Evolutionary conservation across 192 early-diverging fungal species (phyloP).

Genomic region (Rhizophagus clarus): DNA sequence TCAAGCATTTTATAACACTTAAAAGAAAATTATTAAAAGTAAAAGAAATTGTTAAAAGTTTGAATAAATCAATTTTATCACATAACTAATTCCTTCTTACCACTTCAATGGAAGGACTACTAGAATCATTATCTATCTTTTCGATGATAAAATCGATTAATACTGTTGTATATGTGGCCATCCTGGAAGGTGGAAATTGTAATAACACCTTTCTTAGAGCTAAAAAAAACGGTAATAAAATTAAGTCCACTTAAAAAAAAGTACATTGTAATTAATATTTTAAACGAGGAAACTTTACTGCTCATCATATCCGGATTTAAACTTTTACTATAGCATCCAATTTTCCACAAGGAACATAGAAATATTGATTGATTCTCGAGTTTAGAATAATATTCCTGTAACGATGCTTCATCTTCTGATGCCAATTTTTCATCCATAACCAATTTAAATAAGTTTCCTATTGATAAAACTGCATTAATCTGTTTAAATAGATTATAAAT

Average conservation of each 20-base stretch:
- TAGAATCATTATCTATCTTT: conserved; percentile 35
- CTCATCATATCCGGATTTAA: conserved; percentile 9
- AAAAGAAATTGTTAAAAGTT: not conserved
- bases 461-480: conserved; percentile 5
- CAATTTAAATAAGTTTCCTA: conserved; percentile 11
- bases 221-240: conserved; percentile 14
- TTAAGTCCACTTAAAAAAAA: not conserved
- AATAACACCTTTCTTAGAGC: conserved; percentile 68
- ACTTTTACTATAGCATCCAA: conserved; percentile 45
- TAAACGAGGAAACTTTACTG: not conserved
- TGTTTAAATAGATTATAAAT: not conserved
- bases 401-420: conserved; percentile 14
- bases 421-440: not conserved
- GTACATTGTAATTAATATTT: not conserved
- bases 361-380: conserved; percentile 65
- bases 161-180: conserved; percentile 68
- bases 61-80: not conserved
- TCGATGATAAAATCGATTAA: conserved; percentile 67
- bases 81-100: conserved; percentile 6
- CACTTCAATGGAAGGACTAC: conserved; percentile 21
- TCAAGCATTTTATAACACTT: conserved; percentile 50
- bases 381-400: conserved; percentile 59
- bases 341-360: conserved; percentile 67
- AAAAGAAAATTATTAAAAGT: conserved; percentile 2
- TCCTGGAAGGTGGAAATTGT: conserved; percentile 67